Evolutionary conservation across 2,329 filamentous ascomycete species (phyloP).

Genomic region (Claviceps arundinis): DNA sequence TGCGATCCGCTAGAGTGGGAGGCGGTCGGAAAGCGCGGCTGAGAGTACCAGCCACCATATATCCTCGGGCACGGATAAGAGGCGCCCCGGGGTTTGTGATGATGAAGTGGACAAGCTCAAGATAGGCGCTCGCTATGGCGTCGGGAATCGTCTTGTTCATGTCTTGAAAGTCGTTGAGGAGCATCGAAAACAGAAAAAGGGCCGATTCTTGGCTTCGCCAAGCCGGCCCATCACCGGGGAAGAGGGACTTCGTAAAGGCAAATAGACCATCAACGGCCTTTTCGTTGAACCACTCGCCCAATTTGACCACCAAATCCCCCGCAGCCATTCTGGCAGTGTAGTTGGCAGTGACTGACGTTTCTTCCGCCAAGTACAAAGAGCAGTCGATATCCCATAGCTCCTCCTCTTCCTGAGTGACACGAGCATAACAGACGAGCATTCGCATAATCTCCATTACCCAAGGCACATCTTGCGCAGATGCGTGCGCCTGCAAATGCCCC

Average conservation of each 20-base stretch:
- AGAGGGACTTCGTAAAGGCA: conserved; percentile 61
- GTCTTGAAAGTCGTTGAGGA: conserved; percentile 74
- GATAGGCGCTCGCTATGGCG: conserved; percentile 58
- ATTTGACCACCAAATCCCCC: conserved; percentile 81
- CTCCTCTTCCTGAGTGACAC: conserved; percentile 86
- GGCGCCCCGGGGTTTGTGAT: conserved; percentile 56
- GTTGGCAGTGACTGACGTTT: conserved; percentile 87
- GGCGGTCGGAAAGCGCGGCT: conserved; percentile 55
- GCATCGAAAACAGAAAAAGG: conserved; percentile 72
- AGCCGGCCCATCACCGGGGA: conserved; percentile 36
- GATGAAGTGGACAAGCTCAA: conserved; percentile 68
- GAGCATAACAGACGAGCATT: conserved; percentile 70
- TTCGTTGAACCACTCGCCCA: conserved; percentile 76
- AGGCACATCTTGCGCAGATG: conserved; percentile 47
- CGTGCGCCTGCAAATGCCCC: conserved; percentile 52
- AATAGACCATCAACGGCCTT: conserved; percentile 68
- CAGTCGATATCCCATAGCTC: conserved; percentile 94
- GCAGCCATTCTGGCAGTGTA: conserved; percentile 91
- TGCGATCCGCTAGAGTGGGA: conserved; percentile 53
- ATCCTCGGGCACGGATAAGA: conserved; percentile 75
- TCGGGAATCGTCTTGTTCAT: conserved; percentile 56
- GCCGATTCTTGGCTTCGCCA: conserved; percentile 65
- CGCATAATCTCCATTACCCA: conserved; percentile 87
- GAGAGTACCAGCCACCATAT: conserved; percentile 70
- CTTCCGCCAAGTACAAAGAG: conserved; percentile 88